Evolutionary conservation across 2,329 filamentous ascomycete species (phyloP), one percentile per base, ranked within the genome.

Genomic region (Didymella glomerata): DNA sequence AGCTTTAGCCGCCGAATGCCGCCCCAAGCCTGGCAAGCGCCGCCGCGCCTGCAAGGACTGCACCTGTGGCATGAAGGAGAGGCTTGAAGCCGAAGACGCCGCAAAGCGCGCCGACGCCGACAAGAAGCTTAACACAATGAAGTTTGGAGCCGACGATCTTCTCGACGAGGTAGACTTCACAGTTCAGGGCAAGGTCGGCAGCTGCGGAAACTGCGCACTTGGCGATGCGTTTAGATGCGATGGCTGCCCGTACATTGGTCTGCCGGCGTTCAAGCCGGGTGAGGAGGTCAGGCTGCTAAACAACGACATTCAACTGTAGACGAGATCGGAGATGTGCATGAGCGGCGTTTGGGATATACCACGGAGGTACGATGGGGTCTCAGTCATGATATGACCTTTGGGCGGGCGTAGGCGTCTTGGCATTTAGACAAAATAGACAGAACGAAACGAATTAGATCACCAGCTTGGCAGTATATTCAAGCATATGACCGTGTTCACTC

Each of bases 21-120:
- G 89, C 59, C 93, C 94, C 47, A 92, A 95, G 79, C 85, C 89
- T 44, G 92, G 91, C 58, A 96, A 96, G 82, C 89, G 94, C 68
- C 90, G 94, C 54, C 89, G 93, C 62, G 93, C 95, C 57, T 99
- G 95, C 84, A 98, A 99, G 80, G 95, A 99, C 82, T 99, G 95
- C 82, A 94, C 91, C 9, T 99, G 95, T 75, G 95, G 95, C 49
- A 87, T 99, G 25, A 92, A 93, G 24, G 87, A 95, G 76, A 88
- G 90, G 61, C 80, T 98, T 49, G 90, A 92, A 69, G 89, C 89
- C n/a, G 92, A 98, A 81, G 95, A 98, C 77, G 83, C 82, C 42
- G 84, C 84, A 8, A 88, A 87, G 71, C 85, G 92, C 56, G 80
- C 81, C 8, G 80, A 84, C 22, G 90, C 90, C 30, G 89, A 92